A percentile compares a stretch with the other conserved stretches of the same genome.
Conservation (phyloP, 306 rosid species). For the Hippophae tibetana region DNA sequence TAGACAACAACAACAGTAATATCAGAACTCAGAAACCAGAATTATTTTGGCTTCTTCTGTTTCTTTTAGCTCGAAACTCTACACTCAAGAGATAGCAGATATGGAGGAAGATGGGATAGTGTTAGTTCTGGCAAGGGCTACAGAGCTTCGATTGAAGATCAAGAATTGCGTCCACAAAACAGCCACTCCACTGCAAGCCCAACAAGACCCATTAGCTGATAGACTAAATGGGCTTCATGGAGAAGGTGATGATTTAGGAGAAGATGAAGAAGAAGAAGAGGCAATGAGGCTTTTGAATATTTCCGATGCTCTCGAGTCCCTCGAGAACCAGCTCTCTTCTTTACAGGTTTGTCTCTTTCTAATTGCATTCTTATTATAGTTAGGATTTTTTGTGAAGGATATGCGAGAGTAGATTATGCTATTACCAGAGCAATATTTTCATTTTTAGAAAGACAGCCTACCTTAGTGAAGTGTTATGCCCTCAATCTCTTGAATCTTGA, state of each 20-base stretch:
- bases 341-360: slow-evolving; percentile 48
- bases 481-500: too few species aligned
- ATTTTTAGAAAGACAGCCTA: too few species aligned
- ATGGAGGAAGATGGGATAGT: slow-evolving; percentile 89
- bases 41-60: background rate
- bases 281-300: slow-evolving; percentile 57
- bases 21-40: background rate
- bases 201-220: slow-evolving; percentile 16
- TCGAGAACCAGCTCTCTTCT: slow-evolving; percentile 77
- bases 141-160: slow-evolving; percentile 80
- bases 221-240: slow-evolving; percentile 6
- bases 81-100: slow-evolving; percentile 10
- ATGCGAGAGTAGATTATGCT: background rate
- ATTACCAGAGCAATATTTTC: too few species aligned
- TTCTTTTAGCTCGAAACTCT: background rate
- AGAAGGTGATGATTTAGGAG: slow-evolving; percentile 17
- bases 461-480: too few species aligned
- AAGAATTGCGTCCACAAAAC: slow-evolving; percentile 49
- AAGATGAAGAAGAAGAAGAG: slow-evolving; percentile 36
- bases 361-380: slow-evolving; percentile 3
- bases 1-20: too few species aligned
- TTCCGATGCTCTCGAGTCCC: slow-evolving; percentile 74
- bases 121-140: slow-evolving; percentile 80
- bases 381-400: background rate
- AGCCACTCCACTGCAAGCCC: slow-evolving; percentile 6